A percentile compares a stretch with the other conserved stretches of the same genome.
These are phyloP conservation scores for Erigeron canadensis DNA, from an alignment of 129 eudicot species.

Conservation along the genomic window DNA sequence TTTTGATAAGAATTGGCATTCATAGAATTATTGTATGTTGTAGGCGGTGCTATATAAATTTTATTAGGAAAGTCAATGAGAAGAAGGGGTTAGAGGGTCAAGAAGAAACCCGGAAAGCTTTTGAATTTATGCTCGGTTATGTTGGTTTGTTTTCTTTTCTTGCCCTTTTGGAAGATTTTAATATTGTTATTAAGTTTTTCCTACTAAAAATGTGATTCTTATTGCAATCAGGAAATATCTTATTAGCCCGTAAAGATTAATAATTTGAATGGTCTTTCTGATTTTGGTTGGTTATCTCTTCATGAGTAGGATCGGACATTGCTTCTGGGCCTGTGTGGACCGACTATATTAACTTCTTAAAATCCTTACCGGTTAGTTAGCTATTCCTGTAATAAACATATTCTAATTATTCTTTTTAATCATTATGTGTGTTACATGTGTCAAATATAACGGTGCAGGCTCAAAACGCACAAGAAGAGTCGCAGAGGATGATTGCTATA, in stretches of 20 bases:
- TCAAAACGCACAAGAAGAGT: slow-evolving; percentile 79
- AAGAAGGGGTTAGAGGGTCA: slow-evolving; percentile 94
- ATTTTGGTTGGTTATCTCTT: background rate
- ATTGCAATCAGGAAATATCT: no score
- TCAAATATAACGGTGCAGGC: slow-evolving; percentile 50
- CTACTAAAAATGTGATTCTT: background rate
- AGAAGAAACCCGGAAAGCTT: slow-evolving; percentile 97
- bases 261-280: background rate
- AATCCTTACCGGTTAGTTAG: slow-evolving; percentile 71
- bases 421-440: slow-evolving; percentile 3
- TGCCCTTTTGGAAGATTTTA: background rate
- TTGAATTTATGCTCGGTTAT: slow-evolving; percentile 83
- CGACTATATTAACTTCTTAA: slow-evolving; percentile 78
- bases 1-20: background rate
- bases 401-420: background rate
- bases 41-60: slow-evolving; percentile 96
- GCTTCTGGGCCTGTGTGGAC: slow-evolving; percentile 98
- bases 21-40: slow-evolving; percentile 24
- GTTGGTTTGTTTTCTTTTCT: slow-evolving; percentile 59
- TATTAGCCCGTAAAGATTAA: no score
- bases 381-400: slow-evolving; percentile 8
- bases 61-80: slow-evolving; percentile 89
- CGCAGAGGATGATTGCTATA: slow-evolving; percentile 83
- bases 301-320: slow-evolving; percentile 75
- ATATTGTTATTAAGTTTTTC: slow-evolving; percentile 2